Evolutionary conservation across 148 eudicot species (phyloP), one percentile per base, ranked within the genome.

Genomic region (Dysphania ambrosioides): DNA sequence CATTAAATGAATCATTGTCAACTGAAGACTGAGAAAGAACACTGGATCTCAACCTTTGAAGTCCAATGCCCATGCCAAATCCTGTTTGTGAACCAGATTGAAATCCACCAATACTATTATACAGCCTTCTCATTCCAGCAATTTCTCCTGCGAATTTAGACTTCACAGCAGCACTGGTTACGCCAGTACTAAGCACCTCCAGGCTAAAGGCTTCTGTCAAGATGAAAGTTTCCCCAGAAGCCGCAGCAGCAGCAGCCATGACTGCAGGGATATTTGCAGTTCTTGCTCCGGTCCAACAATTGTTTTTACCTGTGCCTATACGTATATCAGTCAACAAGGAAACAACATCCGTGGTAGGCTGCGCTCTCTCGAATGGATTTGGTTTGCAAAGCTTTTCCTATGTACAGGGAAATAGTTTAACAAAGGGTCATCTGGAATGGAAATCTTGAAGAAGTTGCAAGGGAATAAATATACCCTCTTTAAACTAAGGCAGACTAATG

Each of bases 181-280:
- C 84, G 72, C 93, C 93, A 24, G 97, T 96, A 75, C 92, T 91
- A 70, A 96, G 97, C 76, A 96, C 99, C 89, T 96, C 99, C 80
- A 96, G 79, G 81, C 89, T 90, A 83, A 96, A 89, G 49, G 94
- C 89, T 79, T 96, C 99, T 38, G 85, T 87, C 77, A 88, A 79
- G 78, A 85, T 88, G 62, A 96, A 80, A 77, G 85, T 89, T 81
- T 89, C 97, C 57, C 99, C 99, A 44, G 99, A 96, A 65, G 99
- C 99, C 3, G 97, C 99, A 72, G 97, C 99, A 4, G 97, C 99
- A 68, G 99, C 91, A 73, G 97, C 94, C 89, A 92, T 96, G 56
- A 96, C 99, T 73, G 99, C 99, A 68, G 99, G 99, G 77, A 96
- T 87, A 85, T 96, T 96, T 73, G 97, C 97, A 72, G 97, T 83